phyloP scores from a whole-genome alignment of 441 rosid species.

The Eutrema salsugineum region DNA sequence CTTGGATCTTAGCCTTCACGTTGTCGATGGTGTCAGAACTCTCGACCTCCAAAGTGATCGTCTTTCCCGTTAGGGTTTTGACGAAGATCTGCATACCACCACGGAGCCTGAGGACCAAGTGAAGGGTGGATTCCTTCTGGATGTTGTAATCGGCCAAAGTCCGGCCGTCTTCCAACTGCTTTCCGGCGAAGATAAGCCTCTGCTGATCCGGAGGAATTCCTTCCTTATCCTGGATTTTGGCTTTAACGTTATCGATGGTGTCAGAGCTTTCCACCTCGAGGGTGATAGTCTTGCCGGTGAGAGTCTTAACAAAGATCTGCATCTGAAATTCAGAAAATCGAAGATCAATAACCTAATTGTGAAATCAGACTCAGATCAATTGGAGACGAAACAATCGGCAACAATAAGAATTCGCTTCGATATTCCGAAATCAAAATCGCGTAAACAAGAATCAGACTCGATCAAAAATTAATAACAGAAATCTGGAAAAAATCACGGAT shows the following conservation, averaged over 20 bases:
- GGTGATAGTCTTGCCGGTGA: slow-evolving; percentile 39
- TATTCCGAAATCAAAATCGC: no score
- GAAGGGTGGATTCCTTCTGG: slow-evolving; percentile 39
- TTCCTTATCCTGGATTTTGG: slow-evolving; percentile 34
- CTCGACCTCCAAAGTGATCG: slow-evolving; percentile 30
- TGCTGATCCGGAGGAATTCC: slow-evolving; percentile 41
- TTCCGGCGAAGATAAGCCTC: slow-evolving; percentile 34
- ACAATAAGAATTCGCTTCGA: no score
- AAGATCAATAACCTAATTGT: no score
- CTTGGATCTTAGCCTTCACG: slow-evolving; percentile 40
- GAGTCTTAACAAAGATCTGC: slow-evolving; percentile 43
- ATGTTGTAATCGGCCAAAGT: slow-evolving; percentile 39
- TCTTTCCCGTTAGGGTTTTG: slow-evolving; percentile 31
- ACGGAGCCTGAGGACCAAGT: slow-evolving; percentile 21
- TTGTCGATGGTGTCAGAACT: slow-evolving; percentile 27
- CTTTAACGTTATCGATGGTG: slow-evolving; percentile 33
- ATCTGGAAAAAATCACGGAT: no score
- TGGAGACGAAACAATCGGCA: no score
- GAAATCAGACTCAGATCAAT: neutral
- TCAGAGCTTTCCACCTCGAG: slow-evolving; percentile 22
- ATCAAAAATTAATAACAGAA: no score
- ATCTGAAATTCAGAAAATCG: slow-evolving; percentile 24
- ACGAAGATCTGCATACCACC: slow-evolving; percentile 27
- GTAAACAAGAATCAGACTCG: neutral
- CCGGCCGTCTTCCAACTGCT: slow-evolving; percentile 38